Evolutionary conservation across 306 rosid genomes (phyloP), one percentile per base, ranked within the genome.

Genomic region (Cucumis sativus): DNA sequence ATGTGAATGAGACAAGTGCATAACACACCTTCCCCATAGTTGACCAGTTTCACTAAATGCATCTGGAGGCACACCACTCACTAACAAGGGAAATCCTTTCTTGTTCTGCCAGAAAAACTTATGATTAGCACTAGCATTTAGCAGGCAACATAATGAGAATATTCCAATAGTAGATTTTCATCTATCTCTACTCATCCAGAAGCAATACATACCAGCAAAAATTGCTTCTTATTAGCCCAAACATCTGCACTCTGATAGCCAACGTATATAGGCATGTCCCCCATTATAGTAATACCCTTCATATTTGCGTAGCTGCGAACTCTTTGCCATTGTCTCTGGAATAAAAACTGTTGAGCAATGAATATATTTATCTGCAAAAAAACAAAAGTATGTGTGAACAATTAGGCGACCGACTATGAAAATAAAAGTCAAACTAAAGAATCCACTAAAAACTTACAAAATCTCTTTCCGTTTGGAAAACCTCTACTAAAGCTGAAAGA

Each of bases 221-320:
- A 94, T 18, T 90, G 95, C 79, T 87, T 92, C 86, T 85, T 90
- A 86, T 94, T 92, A 81, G 97, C 98, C 97, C 98, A 94, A 80
- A 92, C 98, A 87, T 94, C 98, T 80, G 98, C 98, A 85, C 96
- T 94, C 82, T 94, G 98, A 85, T 94, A 92, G 79, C 97, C 97
- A 59, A 94, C 98, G 85, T 94, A 94, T 63, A 94, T 94, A 79
- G 98, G 98, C 97, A 94, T 94, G 89, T 94, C 98, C 74, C 98
- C 98, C 96, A 94, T 90, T 75, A 94, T 92, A 62, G 87, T 88
- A 58, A 94, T 80, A 79, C 98, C 97, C 80, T 84, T 90, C 78
- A 75, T 84, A 67, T 80, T 84, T 30, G 97, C 96, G 83, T 92
- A 92, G 79, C 85, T 75, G 74, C 87, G 90, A 82, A 94, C 91